Evolutionary conservation across 1,284 basidiomycete genomes (phyloP).

Genomic region (Rhodotorula sp.): DNA sequence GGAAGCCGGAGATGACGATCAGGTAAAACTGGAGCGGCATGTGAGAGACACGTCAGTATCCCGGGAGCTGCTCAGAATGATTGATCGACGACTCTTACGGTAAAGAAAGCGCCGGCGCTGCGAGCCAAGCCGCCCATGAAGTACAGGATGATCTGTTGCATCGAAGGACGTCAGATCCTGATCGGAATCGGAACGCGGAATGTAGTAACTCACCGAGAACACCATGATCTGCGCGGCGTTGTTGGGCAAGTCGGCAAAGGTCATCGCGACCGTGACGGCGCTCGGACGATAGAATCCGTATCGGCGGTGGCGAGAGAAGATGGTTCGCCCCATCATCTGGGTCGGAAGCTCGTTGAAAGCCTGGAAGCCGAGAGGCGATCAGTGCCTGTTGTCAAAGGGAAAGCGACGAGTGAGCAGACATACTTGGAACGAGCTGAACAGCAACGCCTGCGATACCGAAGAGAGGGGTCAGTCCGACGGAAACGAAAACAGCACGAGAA

Average conservation of each 20-base stretch:
- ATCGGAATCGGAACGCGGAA: no score
- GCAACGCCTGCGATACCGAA: conserved; percentile 50
- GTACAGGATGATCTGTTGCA: conserved; percentile 46
- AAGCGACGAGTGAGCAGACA: background rate
- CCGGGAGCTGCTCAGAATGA: no score
- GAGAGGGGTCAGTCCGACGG: no score
- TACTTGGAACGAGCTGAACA: conserved; percentile 63
- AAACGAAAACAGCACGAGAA: no score
- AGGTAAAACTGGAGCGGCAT: conserved; percentile 45
- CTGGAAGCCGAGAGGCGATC: conserved; percentile 60
- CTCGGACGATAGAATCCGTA: conserved; percentile 80
- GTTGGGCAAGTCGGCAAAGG: conserved; percentile 55
- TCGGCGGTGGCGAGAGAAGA: conserved; percentile 56
- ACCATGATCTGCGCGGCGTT: conserved; percentile 54
- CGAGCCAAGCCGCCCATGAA: conserved; percentile 53
- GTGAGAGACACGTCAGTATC: no score
- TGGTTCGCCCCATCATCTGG: conserved; percentile 70
- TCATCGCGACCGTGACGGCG: conserved; percentile 65
- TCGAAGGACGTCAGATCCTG: no score
- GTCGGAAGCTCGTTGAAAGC: conserved; percentile 58
- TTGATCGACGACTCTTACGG: conserved; percentile 10
- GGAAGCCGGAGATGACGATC: conserved; percentile 50
- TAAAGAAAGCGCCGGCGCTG: conserved; percentile 55
- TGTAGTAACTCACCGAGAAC: conserved; percentile 46
- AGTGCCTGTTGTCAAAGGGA: conserved; percentile 47